Evolutionary conservation across 192 early-diverging fungal genomes (phyloP).

Genomic region (Coemansia sp.): DNA sequence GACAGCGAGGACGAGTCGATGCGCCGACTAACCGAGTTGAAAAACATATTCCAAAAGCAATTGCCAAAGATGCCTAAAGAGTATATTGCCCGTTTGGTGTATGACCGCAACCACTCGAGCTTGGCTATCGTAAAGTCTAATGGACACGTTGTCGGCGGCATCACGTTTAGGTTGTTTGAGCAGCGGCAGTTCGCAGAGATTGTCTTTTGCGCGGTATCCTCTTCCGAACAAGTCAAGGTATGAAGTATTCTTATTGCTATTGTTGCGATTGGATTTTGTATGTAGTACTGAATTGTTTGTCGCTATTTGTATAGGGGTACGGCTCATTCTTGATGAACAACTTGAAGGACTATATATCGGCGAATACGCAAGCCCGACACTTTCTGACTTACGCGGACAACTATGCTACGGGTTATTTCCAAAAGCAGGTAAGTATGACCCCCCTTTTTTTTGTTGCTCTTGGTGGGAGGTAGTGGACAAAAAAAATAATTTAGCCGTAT

Average conservation of each 20-base stretch:
- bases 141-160: slow-evolving; percentile 86
- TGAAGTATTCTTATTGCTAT: neutral
- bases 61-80: slow-evolving; percentile 99
- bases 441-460: neutral
- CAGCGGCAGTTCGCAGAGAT: slow-evolving; percentile 94
- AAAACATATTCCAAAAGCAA: slow-evolving; percentile 96
- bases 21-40: slow-evolving; percentile 88
- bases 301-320: slow-evolving; percentile 69
- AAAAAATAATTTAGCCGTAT: neutral
- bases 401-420: slow-evolving; percentile 98
- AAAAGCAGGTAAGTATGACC: slow-evolving; percentile 72
- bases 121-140: slow-evolving; percentile 70
- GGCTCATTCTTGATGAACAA: slow-evolving; percentile 96
- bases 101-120: slow-evolving; percentile 88
- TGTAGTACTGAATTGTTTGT: neutral
- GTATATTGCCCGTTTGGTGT: slow-evolving; percentile 95
- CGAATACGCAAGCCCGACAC: slow-evolving; percentile 71
- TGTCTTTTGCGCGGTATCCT: slow-evolving; percentile 95
- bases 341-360: slow-evolving; percentile 90
- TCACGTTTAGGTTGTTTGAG: slow-evolving; percentile 91
- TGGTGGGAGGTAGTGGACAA: neutral
- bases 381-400: slow-evolving; percentile 99
- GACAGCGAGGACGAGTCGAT: slow-evolving; percentile 79
- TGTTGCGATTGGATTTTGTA: neutral
- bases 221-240: slow-evolving; percentile 90